Evolutionary conservation across 768 basidiomycete species (phyloP).

Genomic region (Mycena amicta): DNA sequence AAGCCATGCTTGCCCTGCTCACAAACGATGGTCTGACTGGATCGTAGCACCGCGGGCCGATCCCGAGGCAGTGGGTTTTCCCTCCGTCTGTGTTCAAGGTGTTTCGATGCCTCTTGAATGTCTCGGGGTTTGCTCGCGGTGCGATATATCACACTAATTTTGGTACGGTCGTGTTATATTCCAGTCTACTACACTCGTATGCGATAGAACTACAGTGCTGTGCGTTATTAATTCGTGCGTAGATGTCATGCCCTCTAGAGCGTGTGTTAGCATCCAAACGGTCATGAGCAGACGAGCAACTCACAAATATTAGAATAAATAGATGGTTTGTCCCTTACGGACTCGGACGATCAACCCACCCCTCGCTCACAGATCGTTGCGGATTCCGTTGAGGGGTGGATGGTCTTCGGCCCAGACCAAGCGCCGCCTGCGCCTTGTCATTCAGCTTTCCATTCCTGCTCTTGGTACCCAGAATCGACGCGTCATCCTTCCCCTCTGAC

Average conservation of each 20-base stretch:
- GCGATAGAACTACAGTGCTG: background rate
- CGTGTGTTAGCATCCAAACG: background rate
- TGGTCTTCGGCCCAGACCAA: conserved; percentile 11
- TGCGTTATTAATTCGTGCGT: background rate
- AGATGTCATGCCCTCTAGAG: background rate
- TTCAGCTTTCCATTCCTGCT: conserved; percentile 11
- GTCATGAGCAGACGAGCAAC: background rate
- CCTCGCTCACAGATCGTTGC: conserved; percentile 20
- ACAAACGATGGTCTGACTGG: conserved; percentile 25
- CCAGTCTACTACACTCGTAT: background rate
- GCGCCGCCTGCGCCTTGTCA: conserved; percentile 20
- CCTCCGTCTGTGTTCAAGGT: too few species aligned
- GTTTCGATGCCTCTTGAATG: too few species aligned
- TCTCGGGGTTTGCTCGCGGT: too few species aligned
- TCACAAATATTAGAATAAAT: conserved; percentile 19
- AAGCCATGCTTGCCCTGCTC: conserved; percentile 28
- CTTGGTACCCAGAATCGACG: background rate
- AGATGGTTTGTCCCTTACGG: conserved; percentile 8
- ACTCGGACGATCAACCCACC: conserved; percentile 20
- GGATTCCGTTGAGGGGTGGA: background rate
- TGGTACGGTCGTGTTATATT: background rate
- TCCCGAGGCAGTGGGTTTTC: background rate
- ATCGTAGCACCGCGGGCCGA: background rate
- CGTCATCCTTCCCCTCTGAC: too few species aligned
- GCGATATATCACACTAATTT: too few species aligned